A percentile compares a stretch with the other conserved stretches of the same genome.
These are phyloP conservation scores for Tylopilus sp. DNA, from an alignment of 1,284 basidiomycete species.

Conservation along the genomic window DNA sequence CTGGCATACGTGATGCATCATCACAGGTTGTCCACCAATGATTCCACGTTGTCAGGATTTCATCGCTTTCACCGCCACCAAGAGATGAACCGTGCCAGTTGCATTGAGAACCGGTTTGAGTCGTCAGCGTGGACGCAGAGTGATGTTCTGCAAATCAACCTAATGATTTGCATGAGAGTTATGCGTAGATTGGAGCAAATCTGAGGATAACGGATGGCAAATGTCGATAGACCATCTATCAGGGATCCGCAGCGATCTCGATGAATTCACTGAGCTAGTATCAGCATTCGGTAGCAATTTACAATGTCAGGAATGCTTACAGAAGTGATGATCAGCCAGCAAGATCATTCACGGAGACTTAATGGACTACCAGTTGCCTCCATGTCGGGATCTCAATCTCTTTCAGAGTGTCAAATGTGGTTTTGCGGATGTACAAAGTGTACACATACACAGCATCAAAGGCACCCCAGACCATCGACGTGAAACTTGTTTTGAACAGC, in stretches of 20 bases:
- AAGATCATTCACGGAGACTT: too few relatives aligned
- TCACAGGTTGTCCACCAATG: conserved; percentile 16
- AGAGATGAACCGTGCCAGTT: conserved; percentile 17
- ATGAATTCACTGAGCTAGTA: background rate
- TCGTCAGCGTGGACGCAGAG: background rate
- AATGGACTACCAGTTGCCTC: background rate
- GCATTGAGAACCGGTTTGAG: conserved; percentile 11
- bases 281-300: background rate
- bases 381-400: background rate
- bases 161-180: conserved; percentile 17
- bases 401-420: background rate
- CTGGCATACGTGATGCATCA: conserved; percentile 22
- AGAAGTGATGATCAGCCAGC: too few relatives aligned
- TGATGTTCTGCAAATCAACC: conserved; percentile 3
- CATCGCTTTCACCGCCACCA: background rate
- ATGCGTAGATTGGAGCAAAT: background rate
- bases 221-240: background rate
- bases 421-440: background rate
- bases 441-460: background rate
- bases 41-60: background rate
- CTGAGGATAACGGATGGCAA: background rate
- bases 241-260: background rate
- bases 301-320: background rate
- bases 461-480: background rate
- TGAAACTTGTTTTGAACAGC: too few relatives aligned